These are phyloP conservation scores for Trichoderma sp. DNA, from an alignment of 2,329 filamentous ascomycete species.

Conservation along the genomic window DNA sequence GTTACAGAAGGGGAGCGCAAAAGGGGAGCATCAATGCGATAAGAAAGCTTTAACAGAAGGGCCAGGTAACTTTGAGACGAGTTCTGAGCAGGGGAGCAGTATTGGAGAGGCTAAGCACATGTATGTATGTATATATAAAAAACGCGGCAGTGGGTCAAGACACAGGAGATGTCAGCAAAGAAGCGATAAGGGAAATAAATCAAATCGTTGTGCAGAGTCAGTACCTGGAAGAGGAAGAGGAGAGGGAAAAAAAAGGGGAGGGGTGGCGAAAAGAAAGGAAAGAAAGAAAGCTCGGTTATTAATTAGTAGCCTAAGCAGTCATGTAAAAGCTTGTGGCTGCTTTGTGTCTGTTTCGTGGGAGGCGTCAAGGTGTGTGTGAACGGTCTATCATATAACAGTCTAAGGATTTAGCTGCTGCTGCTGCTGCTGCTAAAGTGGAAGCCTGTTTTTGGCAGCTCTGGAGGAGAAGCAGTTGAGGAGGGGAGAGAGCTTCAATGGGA, in stretches of 20 bases:
- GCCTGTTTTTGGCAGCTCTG: neutral
- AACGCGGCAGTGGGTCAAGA: neutral
- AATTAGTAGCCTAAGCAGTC: neutral
- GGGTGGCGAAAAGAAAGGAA: neutral
- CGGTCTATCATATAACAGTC: neutral
- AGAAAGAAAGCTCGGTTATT: constrained; percentile 3
- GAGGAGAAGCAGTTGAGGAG: neutral
- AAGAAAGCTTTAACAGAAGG: neutral
- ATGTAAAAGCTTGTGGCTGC: neutral
- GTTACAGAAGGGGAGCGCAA: neutral
- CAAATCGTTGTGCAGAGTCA: too few relatives aligned
- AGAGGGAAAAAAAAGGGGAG: neutral
- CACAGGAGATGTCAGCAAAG: neutral
- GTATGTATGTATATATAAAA: neutral
- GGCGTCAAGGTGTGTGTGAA: constrained; percentile 13
- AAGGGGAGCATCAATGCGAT: neutral
- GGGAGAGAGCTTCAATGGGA: neutral
- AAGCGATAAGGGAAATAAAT: constrained; percentile 2
- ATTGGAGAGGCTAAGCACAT: neutral
- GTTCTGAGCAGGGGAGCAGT: neutral
- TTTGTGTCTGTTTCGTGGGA: neutral
- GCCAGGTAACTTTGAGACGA: neutral
- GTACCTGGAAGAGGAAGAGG: neutral
- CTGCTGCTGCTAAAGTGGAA: neutral
- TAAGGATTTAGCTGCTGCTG: neutral